Evolutionary conservation across 768 basidiomycete genomes (phyloP), one percentile per base, ranked within the genome.

Genomic region (Termitomyces sp.): DNA sequence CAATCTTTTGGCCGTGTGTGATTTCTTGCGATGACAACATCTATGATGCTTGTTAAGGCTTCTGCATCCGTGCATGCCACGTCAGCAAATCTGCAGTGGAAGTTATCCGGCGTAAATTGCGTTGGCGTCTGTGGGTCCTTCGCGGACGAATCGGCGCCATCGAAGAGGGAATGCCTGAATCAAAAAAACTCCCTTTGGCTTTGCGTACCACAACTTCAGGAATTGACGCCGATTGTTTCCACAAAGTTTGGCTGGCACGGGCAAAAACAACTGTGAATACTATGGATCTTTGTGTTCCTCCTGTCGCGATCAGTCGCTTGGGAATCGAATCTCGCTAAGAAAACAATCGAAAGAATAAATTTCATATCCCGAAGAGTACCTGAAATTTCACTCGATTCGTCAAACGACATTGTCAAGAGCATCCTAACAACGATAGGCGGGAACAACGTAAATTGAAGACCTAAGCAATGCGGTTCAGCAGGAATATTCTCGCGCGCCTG

Each of bases 331-430:
- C 44, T 53, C 52, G 57, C 43, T 41, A 53, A 53, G 31, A 27
- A 34, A 37, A 46, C 26, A 39, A 41, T 44, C 27, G 16, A 44
- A 57, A 24, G 26, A 37, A 37, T 53, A 36, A 53, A 32, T 39
- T 41, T 31, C 4, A n/a, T 47, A 18, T 26, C 42, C 46, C 57
- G 57, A 58, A 54, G 34, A 55, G 57, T 58, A 53, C 57, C 57
- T 58, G 57, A 42, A 49, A 48, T 48, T 46, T 18, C 37, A 48
- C 55, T 41, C n/a, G 20, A 37, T 18, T 27, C 4, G 34, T 31
- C 18, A 20, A 20, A 18, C n/a, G n/a, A 51, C 24, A 39, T 18
- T 37, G 26, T 51, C 36, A 27, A 41, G 26, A 7, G 13, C 26
- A n/a, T 1, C 20, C 6, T 14, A 49, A 20, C 6, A n/a, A 39